phyloP scores from a whole-genome alignment of 1,284 basidiomycete genomes.

The Pulveroboletus sp. region DNA sequence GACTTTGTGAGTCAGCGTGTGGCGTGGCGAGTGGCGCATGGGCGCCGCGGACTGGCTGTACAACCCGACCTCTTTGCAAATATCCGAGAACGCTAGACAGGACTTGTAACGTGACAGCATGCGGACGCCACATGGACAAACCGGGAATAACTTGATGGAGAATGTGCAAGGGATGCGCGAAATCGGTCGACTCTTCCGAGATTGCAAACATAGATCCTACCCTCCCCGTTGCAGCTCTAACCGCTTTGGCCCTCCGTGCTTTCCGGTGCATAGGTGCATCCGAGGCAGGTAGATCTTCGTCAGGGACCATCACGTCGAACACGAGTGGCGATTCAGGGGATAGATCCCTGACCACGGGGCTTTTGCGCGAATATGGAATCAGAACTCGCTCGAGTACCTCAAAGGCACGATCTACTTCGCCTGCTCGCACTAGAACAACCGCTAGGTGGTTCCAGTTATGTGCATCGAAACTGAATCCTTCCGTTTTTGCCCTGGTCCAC shows the following conservation, averaged over 20 bases:
- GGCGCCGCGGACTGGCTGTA: slow-evolving; percentile 39
- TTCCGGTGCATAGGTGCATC: slow-evolving; percentile 33
- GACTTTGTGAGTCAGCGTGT: slow-evolving; percentile 22
- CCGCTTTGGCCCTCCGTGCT: slow-evolving; percentile 24
- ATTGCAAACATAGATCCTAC: slow-evolving; percentile 14
- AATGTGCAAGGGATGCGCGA: slow-evolving; percentile 55
- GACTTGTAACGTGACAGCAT: slow-evolving; percentile 44
- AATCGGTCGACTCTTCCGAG: slow-evolving; percentile 33
- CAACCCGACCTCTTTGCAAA: slow-evolving; percentile 47
- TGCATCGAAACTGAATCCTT: slow-evolving; percentile 84
- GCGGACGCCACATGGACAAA: slow-evolving; percentile 66
- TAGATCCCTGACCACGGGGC: slow-evolving; percentile 32
- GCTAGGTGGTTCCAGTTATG: slow-evolving; percentile 92
- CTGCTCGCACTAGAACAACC: slow-evolving; percentile 74
- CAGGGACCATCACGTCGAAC: slow-evolving; percentile 30
- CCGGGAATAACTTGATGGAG: slow-evolving; percentile 59
- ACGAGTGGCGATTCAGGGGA: slow-evolving; percentile 45
- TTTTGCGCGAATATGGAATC: slow-evolving; percentile 52
- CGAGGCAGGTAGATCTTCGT: slow-evolving; percentile 23
- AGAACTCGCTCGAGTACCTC: slow-evolving; percentile 81
- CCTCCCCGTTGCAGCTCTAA: slow-evolving; percentile 18
- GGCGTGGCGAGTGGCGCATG: slow-evolving; percentile 14
- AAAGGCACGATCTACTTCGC: slow-evolving; percentile 79
- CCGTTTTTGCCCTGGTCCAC: slow-evolving; percentile 64
- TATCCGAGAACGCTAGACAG: slow-evolving; percentile 44